phyloP scores from a whole-genome alignment of 2,329 filamentous ascomycete species.

The Fusarium chlamydosporum region DNA sequence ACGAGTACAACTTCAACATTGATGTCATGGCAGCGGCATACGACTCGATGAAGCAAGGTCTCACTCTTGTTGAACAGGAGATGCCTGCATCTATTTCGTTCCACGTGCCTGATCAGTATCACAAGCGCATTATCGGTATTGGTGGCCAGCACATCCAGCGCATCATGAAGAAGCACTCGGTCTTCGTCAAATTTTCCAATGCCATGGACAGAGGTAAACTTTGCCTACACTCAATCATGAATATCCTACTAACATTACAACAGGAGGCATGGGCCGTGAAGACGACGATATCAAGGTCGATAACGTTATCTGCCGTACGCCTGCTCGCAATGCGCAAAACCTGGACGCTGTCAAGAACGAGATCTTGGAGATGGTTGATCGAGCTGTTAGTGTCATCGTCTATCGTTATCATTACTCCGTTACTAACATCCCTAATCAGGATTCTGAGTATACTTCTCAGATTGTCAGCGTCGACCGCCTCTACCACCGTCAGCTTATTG shows the following conservation, averaged over 20 bases:
- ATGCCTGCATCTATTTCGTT: conserved; percentile 99
- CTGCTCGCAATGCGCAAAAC: conserved; percentile 96
- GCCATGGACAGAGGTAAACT: conserved; percentile 89
- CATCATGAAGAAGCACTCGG: conserved; percentile 99
- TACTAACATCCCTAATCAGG: conserved; percentile 62
- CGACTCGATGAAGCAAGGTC: conserved; percentile 92
- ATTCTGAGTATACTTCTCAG: conserved; percentile 96
- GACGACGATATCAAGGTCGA: conserved; percentile 99
- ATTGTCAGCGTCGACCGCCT: conserved; percentile 93
- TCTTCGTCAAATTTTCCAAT: conserved; percentile 99
- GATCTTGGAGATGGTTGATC: conserved; percentile 99
- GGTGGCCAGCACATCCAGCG: conserved; percentile 98
- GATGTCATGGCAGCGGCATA: conserved; percentile 94
- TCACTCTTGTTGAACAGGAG: conserved; percentile 95
- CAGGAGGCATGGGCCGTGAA: conserved; percentile 82
- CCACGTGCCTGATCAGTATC: conserved; percentile 98
- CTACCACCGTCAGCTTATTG: conserved; percentile 93
- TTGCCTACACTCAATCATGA: conserved; percentile 10
- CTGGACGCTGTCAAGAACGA: conserved; percentile 98
- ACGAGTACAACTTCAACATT: conserved; percentile 99
- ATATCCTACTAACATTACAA: conserved; percentile 48
- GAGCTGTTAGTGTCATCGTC: conserved; percentile 72
- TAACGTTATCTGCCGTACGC: conserved; percentile 98
- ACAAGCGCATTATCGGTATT: conserved; percentile 99
- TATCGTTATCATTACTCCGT: background rate